Evolutionary conservation across 176 grass and related monocot species (phyloP).

Genomic region (Eremochloa ophiuroides): DNA sequence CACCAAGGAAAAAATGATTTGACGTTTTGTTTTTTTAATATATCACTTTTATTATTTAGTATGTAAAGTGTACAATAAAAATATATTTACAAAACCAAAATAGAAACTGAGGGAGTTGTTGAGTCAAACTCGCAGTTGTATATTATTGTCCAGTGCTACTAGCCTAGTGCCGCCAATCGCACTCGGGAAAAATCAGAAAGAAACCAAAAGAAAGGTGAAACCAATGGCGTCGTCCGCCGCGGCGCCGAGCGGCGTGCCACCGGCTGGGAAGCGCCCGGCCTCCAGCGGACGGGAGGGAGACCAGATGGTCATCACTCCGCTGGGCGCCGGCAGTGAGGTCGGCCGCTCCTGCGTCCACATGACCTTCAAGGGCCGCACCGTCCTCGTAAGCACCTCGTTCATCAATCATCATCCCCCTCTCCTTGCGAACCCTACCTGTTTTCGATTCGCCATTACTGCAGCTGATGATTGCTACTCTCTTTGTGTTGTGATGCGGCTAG

Average conservation of each 20-base stretch:
- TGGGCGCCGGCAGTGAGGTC: slow-evolving; percentile 89
- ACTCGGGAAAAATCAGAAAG: background rate
- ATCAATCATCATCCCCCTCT: background rate
- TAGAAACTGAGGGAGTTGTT: no score
- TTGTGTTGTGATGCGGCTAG: slow-evolving; percentile 18
- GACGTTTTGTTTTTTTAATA: no score
- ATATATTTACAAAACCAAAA: no score
- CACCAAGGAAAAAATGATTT: no score
- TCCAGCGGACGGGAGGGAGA: slow-evolving; percentile 60
- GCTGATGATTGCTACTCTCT: background rate
- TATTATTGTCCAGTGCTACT: background rate
- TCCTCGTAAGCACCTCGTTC: slow-evolving; percentile 45
- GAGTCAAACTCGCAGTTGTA: no score
- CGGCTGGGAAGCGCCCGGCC: slow-evolving; percentile 32
- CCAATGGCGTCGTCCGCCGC: slow-evolving; percentile 24
- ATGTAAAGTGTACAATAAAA: no score
- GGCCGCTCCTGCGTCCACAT: slow-evolving; percentile 95
- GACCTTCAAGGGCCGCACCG: slow-evolving; percentile 86
- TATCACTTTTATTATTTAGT: no score
- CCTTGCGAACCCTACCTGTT: background rate
- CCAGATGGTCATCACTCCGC: slow-evolving; percentile 60
- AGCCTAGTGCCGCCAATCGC: no score
- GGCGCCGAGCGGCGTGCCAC: background rate
- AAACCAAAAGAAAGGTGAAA: background rate
- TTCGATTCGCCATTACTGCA: background rate